Evolutionary conservation across 352 stramenopile genomes (phyloP).

Genomic region (Globisporangium recalcitrans): DNA sequence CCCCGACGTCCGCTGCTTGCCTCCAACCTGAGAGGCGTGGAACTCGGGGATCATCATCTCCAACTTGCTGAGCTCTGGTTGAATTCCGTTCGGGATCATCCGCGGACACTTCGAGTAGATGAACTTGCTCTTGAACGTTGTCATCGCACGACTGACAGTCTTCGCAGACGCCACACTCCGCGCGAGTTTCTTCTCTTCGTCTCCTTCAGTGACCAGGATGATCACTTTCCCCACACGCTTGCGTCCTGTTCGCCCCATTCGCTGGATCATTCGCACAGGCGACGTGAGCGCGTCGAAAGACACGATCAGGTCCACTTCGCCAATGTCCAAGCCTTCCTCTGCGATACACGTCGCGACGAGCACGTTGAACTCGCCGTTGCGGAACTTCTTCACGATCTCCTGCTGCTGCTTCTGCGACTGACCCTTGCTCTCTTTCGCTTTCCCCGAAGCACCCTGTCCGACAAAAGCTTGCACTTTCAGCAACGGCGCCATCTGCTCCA

Average conservation of each 20-base stretch:
- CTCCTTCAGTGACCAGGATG: slow-evolving; percentile 85
- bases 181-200: slow-evolving; percentile 87
- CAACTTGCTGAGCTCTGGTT: slow-evolving; percentile 41
- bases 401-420: slow-evolving; percentile 95
- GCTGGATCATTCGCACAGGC: slow-evolving; percentile 93
- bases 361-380: slow-evolving; percentile 86
- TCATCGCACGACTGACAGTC: slow-evolving; percentile 72
- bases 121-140: slow-evolving; percentile 88
- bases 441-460: slow-evolving; percentile 86
- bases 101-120: slow-evolving; percentile 74
- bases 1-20: slow-evolving; percentile 28
- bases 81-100: slow-evolving; percentile 60
- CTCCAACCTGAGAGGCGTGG: slow-evolving; percentile 65
- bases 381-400: slow-evolving; percentile 90
- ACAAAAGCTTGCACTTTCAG: slow-evolving; percentile 92
- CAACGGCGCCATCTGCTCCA: slow-evolving; percentile 61
- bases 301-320: slow-evolving; percentile 93
- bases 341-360: slow-evolving; percentile 94
- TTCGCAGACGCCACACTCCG: slow-evolving; percentile 74
- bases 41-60: slow-evolving; percentile 80
- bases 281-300: slow-evolving; percentile 92
- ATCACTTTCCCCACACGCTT: slow-evolving; percentile 91
- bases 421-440: slow-evolving; percentile 79
- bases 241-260: slow-evolving; percentile 94
- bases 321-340: slow-evolving; percentile 95